Conservation (phyloP, 2,329 filamentous ascomycete species). For the Penicillium sp. region DNA sequence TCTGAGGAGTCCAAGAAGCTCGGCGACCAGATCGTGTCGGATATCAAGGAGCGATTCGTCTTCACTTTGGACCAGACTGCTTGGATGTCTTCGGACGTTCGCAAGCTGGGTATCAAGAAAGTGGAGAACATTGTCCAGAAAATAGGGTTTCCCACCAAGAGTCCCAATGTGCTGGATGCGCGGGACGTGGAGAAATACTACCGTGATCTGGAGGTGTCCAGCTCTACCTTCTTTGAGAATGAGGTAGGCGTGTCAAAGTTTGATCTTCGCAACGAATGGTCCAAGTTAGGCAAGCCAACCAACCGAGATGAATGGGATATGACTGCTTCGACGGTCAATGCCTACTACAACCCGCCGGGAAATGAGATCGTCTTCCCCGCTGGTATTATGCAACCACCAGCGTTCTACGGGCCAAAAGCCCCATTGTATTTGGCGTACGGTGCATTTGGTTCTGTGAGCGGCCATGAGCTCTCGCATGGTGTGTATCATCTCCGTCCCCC, state of each 20-base stretch:
- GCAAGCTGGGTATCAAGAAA: slow-evolving; percentile 65
- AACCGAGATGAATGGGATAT: slow-evolving; percentile 65
- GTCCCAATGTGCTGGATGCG: slow-evolving; percentile 65
- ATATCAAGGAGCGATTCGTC: slow-evolving; percentile 70
- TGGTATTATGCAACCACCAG: slow-evolving; percentile 70
- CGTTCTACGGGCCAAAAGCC: slow-evolving; percentile 63
- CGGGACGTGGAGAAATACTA: slow-evolving; percentile 63
- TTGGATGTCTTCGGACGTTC: slow-evolving; percentile 69
- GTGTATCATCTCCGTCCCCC: slow-evolving; percentile 15
- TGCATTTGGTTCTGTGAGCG: slow-evolving; percentile 69
- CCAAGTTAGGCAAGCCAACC: slow-evolving; percentile 62
- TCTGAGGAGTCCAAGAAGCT: slow-evolving; percentile 68
- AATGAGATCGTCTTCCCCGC: slow-evolving; percentile 73
- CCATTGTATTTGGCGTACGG: slow-evolving; percentile 71
- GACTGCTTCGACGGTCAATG: slow-evolving; percentile 66
- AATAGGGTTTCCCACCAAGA: slow-evolving; percentile 68
- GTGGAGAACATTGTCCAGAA: slow-evolving; percentile 70
- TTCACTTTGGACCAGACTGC: slow-evolving; percentile 61
- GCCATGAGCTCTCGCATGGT: slow-evolving; percentile 70
- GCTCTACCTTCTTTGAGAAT: slow-evolving; percentile 63
- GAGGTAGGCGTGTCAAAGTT: slow-evolving; percentile 56
- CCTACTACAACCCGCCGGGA: slow-evolving; percentile 66
- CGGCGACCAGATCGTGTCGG: slow-evolving; percentile 70
- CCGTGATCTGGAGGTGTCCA: slow-evolving; percentile 54
- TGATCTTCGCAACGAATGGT: slow-evolving; percentile 57